Evolutionary conservation across 177 flowering plant genomes (phyloP).

Genomic region (Vitis hybrid): DNA sequence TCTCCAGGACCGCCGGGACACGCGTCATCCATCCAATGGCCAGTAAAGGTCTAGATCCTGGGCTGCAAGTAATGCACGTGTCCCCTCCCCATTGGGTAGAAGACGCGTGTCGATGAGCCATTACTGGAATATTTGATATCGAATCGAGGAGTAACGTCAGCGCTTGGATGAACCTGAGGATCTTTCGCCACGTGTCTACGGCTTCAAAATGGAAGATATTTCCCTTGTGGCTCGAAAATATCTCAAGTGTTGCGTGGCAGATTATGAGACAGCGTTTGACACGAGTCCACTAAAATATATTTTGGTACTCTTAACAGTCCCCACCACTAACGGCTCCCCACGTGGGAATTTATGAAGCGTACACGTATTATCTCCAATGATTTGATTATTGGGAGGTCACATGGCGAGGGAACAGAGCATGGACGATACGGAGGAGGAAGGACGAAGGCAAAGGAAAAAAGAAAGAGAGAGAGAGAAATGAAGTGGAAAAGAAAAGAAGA

Average conservation of each 20-base stretch:
- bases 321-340: neutral
- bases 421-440: no score
- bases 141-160: constrained; percentile 7
- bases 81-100: neutral
- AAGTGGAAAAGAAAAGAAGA: no score
- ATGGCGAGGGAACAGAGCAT: no score
- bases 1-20: neutral
- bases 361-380: neutral
- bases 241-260: constrained; percentile 3
- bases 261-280: neutral
- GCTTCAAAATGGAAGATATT: constrained; percentile 2
- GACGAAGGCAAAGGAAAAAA: no score
- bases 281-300: neutral
- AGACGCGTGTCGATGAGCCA: constrained; percentile 12
- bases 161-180: neutral
- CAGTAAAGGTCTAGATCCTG: neutral
- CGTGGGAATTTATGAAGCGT: neutral
- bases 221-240: constrained; percentile 13
- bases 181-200: constrained; percentile 9
- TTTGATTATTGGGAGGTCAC: neutral
- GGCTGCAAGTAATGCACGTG: constrained; percentile 2
- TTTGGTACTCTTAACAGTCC: neutral
- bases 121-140: neutral
- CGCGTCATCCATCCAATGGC: constrained; percentile 1
- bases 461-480: no score